A percentile compares a stretch with the other conserved stretches of the same genome.
Evolutionary conservation across 805 yeast species (phyloP).

Genomic region (Priceomyces medius): DNA sequence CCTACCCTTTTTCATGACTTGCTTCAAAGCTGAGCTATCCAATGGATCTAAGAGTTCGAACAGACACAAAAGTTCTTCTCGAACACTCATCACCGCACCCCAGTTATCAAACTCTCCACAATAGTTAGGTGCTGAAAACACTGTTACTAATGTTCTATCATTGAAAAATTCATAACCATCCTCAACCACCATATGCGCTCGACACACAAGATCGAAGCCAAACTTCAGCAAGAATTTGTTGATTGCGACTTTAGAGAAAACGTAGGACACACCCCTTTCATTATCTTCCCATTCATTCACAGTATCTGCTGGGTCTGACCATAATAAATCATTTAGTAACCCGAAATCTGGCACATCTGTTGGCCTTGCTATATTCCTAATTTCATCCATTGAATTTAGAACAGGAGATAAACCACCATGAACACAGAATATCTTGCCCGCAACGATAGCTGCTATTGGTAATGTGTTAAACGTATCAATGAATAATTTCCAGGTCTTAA

Average conservation of each 20-base stretch:
- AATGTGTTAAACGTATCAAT: slow-evolving; percentile 93
- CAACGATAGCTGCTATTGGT: slow-evolving; percentile 94
- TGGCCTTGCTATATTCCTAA: slow-evolving; percentile 71
- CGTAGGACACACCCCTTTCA: slow-evolving; percentile 80
- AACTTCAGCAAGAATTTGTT: slow-evolving; percentile 72
- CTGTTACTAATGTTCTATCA: slow-evolving; percentile 70
- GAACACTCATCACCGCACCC: slow-evolving; percentile 97
- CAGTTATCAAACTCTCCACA: slow-evolving; percentile 79
- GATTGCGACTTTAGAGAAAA: slow-evolving; percentile 76
- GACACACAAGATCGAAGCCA: slow-evolving; percentile 76
- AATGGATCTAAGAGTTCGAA: slow-evolving; percentile 93
- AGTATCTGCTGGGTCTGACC: slow-evolving; percentile 87
- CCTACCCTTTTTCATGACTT: slow-evolving; percentile 91
- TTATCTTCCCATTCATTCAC: slow-evolving; percentile 85
- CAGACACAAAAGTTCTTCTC: slow-evolving; percentile 87
- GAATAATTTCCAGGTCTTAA: slow-evolving; percentile 91
- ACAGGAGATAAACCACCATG: slow-evolving; percentile 85
- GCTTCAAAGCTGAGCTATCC: slow-evolving; percentile 89
- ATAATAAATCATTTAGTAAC: slow-evolving; percentile 67
- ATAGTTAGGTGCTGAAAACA: slow-evolving; percentile 81
- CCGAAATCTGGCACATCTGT: slow-evolving; percentile 88
- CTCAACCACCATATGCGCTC: slow-evolving; percentile 90
- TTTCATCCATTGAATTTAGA: slow-evolving; percentile 70
- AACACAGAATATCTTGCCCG: slow-evolving; percentile 89
- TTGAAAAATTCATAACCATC: slow-evolving; percentile 85